Conservation (phyloP, 2,329 filamentous ascomycete genomes). For the Mariannaea elegans region DNA sequence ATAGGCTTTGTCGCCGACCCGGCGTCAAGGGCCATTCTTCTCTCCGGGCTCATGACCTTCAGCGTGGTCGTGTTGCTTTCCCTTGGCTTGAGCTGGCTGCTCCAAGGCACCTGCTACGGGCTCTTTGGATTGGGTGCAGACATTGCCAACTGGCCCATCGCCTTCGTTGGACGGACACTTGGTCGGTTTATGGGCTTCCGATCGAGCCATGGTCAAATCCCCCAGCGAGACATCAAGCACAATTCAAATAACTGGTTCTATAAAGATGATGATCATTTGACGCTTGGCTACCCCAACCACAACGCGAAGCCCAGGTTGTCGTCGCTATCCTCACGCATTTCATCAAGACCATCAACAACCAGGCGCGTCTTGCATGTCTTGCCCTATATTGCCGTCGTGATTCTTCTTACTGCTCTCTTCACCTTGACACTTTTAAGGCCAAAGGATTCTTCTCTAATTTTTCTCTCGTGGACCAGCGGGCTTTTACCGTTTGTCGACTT, state of each 20-base stretch:
- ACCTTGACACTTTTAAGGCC: conserved; percentile 40
- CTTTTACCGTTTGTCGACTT: conserved; percentile 48
- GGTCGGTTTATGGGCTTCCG: conserved; percentile 17
- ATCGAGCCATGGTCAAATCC: conserved; percentile 18
- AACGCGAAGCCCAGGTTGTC: conserved; percentile 22
- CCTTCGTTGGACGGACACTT: conserved; percentile 20
- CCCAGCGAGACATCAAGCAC: conserved; percentile 19
- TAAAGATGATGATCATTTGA: conserved; percentile 14
- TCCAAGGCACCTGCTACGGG: conserved; percentile 40
- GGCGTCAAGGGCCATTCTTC: conserved; percentile 43
- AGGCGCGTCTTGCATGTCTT: conserved; percentile 19
- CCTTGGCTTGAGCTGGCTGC: conserved; percentile 32
- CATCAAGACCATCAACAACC: not conserved
- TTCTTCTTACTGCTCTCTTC: conserved; percentile 38
- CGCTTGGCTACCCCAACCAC: conserved; percentile 10
- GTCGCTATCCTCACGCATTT: not conserved
- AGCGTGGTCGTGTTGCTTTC: conserved; percentile 29
- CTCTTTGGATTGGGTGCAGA: conserved; percentile 42
- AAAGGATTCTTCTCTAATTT: conserved; percentile 44
- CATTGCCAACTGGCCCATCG: conserved; percentile 40
- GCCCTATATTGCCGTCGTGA: conserved; percentile 34
- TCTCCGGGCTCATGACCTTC: conserved; percentile 45
- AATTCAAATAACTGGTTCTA: conserved; percentile 5
- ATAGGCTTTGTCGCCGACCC: conserved; percentile 45
- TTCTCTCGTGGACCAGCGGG: conserved; percentile 47